These are phyloP conservation scores for Phytophthora quininea DNA, from an alignment of 352 stramenopile species.

Conservation along the genomic window DNA sequence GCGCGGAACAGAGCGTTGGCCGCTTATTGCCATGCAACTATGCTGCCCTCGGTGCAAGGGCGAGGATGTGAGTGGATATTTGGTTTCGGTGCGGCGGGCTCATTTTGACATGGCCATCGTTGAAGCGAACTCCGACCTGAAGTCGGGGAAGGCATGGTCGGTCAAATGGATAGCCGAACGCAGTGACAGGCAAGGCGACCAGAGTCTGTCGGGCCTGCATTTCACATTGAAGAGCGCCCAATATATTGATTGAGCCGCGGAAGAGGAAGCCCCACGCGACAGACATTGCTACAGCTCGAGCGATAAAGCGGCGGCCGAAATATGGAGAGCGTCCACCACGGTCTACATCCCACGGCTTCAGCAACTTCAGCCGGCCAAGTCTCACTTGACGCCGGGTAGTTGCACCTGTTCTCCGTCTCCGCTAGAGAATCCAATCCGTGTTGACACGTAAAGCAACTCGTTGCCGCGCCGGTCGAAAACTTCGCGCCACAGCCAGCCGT, in stretches of 20 bases:
- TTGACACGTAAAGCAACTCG: constrained; percentile 11
- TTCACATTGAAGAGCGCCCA: too few species aligned
- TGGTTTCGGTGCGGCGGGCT: constrained; percentile 11
- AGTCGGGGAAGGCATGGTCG: too few species aligned
- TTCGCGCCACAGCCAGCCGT: constrained; percentile 20
- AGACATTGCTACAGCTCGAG: too few species aligned
- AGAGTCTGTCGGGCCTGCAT: too few species aligned
- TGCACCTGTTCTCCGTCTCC: constrained; percentile 2
- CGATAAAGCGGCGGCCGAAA: not conserved
- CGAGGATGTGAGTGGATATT: constrained; percentile 18
- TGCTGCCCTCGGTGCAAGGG: constrained; percentile 10
- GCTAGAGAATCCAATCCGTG: constrained; percentile 24
- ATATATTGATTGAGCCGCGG: too few species aligned
- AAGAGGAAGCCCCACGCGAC: too few species aligned
- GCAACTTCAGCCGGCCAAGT: constrained; percentile 6
- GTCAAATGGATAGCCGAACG: too few species aligned
- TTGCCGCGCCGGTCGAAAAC: constrained; percentile 1
- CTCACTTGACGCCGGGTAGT: constrained; percentile 26
- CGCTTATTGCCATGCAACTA: constrained; percentile 12
- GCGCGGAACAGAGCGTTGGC: not conserved
- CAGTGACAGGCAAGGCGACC: too few species aligned
- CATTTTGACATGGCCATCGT: not conserved
- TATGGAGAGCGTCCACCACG: constrained; percentile 12
- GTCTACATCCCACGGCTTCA: constrained; percentile 8
- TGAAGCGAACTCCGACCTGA: not conserved